Conservation (phyloP, 148 eudicot genomes). For the Rhododendron griersonianum region DNA sequence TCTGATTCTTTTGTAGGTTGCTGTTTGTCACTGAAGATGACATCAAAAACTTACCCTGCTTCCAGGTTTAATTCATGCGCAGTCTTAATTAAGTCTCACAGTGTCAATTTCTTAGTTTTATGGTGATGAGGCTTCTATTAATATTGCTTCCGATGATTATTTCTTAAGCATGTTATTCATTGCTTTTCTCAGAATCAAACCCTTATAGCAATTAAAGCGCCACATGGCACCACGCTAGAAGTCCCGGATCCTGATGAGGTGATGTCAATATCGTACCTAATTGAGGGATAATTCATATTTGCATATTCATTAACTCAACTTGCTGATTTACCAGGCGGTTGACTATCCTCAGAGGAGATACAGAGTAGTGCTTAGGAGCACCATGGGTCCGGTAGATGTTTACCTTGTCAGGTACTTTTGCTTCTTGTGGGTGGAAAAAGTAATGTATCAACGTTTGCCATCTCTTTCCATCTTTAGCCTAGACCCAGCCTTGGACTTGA, state of each 20-base stretch:
- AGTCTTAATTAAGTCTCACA: background rate
- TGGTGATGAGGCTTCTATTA: background rate
- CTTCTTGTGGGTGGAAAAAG: background rate
- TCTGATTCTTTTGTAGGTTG: constrained; percentile 49
- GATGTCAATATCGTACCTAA: constrained; percentile 4
- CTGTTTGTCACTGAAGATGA: constrained; percentile 97
- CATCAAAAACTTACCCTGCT: constrained; percentile 80
- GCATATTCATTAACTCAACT: constrained; percentile 4
- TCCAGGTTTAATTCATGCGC: constrained; percentile 54
- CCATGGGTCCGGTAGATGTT: constrained; percentile 98
- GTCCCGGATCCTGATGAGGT: constrained; percentile 93
- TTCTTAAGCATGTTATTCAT: constrained; percentile 17
- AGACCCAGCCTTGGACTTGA: background rate
- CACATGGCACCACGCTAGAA: constrained; percentile 78
- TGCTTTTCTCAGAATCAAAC: constrained; percentile 64
- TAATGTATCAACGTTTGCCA: background rate
- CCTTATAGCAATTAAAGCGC: constrained; percentile 76
- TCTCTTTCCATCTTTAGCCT: constrained; percentile 8
- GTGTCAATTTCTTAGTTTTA: background rate
- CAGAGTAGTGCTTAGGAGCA: constrained; percentile 88
- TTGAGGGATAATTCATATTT: background rate
- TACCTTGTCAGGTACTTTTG: constrained; percentile 88
- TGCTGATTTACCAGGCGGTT: constrained; percentile 52
- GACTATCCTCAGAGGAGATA: constrained; percentile 95
- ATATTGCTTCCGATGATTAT: background rate